Conservation (phyloP, 2,329 filamentous ascomycete species). For the Sporothrix pallida region DNA sequence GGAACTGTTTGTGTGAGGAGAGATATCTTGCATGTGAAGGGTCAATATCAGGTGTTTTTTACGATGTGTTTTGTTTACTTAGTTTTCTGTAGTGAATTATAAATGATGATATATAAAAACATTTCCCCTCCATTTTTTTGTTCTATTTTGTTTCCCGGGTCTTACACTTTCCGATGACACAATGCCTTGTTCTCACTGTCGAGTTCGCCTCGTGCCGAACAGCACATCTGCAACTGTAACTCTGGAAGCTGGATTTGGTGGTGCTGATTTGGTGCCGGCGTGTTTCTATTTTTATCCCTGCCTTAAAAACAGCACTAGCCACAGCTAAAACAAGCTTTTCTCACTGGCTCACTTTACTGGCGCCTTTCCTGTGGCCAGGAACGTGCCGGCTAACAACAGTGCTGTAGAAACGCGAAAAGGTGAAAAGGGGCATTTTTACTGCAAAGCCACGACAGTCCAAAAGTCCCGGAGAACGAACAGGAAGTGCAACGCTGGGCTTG, state of each 20-base stretch:
- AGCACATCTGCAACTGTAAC: background rate
- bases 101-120: too few relatives aligned
- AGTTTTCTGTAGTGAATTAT: background rate
- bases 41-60: too few relatives aligned
- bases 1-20: too few relatives aligned
- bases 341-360: background rate
- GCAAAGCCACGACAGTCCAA: background rate
- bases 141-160: background rate
- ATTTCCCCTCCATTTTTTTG: too few relatives aligned
- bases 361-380: background rate
- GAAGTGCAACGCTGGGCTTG: too few relatives aligned
- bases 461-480: background rate
- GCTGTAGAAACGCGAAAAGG: background rate
- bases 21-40: too few relatives aligned
- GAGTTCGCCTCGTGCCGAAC: background rate
- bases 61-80: too few relatives aligned
- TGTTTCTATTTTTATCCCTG: constrained; percentile 7
- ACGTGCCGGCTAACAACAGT: background rate
- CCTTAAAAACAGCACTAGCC: background rate
- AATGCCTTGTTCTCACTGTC: background rate
- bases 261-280: background rate
- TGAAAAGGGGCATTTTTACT: background rate
- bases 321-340: background rate
- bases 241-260: background rate
- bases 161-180: background rate